Evolutionary conservation across 1,139 yeast genomes (phyloP), one percentile per base, ranked within the genome.

Genomic region (Pichia sp.): DNA sequence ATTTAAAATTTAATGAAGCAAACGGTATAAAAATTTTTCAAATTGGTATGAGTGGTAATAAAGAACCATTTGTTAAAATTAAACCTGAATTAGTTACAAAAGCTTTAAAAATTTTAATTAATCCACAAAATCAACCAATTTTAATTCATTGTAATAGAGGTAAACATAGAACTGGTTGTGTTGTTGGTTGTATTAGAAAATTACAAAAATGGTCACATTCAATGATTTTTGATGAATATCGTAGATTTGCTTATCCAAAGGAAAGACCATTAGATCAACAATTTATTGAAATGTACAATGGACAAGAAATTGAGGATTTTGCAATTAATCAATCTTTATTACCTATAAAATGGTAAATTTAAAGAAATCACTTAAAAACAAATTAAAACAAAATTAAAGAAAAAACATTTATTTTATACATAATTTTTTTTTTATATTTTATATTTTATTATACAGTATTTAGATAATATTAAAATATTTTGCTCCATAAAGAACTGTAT

Each of bases 81-180:
- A 82, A 94, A 35, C 81, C 85, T 28, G 82, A 80, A 35, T 69
- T 85, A 38, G 79, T 92, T 39, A 84, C 94, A 0, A 78, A 79
- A 50, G 97, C 97, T 0, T 69, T 90, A 50, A 81, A 83, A 57
- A 81, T 89, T 27, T 87, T 89, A 12, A 64, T 89, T 16, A 73
- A 92, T 57, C 96, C 96, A 0, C 78, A 63, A 20, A 90, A 92
- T 63, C 97, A 89, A 48, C 98, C 98, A 0, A 71, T 92, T 12
- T 69, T 92, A 49, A 86, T 92, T 39, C 98, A 92, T 65, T 92
- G 98, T 65, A 92, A 92, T 64, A 70, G 97, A 48, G 98, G 98
- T 8, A 92, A 92, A 58, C 98, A 92, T 62, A 74, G 98, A 55
- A 92, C 98, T 0, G 98, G 98, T 0, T 92, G 97, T 63, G 70